Base-by-base conservation (phyloP, 1,284 basidiomycete species). In the Tylopilus sp. region DNA sequence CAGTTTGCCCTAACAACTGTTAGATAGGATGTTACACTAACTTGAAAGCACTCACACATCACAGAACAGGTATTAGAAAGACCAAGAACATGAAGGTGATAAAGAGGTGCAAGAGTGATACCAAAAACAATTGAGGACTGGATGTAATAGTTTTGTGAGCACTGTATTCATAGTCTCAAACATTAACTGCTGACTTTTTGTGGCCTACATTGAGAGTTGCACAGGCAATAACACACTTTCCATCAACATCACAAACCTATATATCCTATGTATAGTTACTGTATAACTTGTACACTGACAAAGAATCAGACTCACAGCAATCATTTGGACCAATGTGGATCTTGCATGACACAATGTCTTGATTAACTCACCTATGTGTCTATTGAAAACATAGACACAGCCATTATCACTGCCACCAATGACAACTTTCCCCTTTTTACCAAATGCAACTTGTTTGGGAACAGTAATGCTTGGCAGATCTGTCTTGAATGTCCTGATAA, bases 161-260 rank as follows among this genome's bases (percentile, higher is more conserved):
- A 6, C 31, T 39, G 34, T 65, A 65, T 35, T 53, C 16, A 6
- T 65, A 29, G 35, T 31, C 42, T 39, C 64, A 65, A 42, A 65
- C n/a, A 29, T 21, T 9, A 17, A 65, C 25, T 23, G 31, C 23
- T 65, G 64, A 21, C 27, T 65, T 57, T 48, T 59, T 65, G 39
- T 13, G 21, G 25, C 31, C 57, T 34, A 59, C 14, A 16, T 52
- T 39, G 34, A 59, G 33, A 29, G 39, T 17, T 59, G 37, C 29
- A 37, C 48, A 59, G 27, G 64, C 64, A 54, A 60, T 53, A 17
- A 35, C 59, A 16, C 57, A 60, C 37, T 60, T 25, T 21, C 57
- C 50, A 2, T 53, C 13, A 25, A 39, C 4, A 12, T 64, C 35
- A 19, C 35, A 39, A 10, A 59, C 50, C 64, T 59, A 60, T 25